A percentile compares a stretch with the other conserved stretches of the same genome.
These are phyloP conservation scores for Penicillium cinerascens DNA, from an alignment of 495 filamentous ascomycete species.

Conservation along the genomic window DNA sequence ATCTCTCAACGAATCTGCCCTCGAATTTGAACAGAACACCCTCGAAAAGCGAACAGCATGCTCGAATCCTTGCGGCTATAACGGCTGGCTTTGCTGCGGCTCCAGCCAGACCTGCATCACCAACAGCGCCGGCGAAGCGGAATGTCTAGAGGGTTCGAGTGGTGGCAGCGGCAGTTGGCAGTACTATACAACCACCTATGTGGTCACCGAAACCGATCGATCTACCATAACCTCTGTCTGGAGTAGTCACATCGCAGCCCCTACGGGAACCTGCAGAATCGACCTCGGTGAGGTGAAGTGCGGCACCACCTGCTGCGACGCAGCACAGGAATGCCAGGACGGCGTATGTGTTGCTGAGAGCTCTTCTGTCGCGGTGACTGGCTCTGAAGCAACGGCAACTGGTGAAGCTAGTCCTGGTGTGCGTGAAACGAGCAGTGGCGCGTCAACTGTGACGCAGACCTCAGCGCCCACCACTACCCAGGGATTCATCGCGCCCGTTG, in stretches of 20 bases:
- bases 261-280: conserved; percentile 52
- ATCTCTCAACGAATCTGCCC: conserved; percentile 11
- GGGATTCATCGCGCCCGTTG: conserved; percentile 54
- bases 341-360: conserved; percentile 39
- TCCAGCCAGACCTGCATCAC: conserved; percentile 60
- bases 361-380: conserved; percentile 37
- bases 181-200: conserved; percentile 68
- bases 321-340: conserved; percentile 61
- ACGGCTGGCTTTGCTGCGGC: conserved; percentile 65
- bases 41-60: conserved; percentile 56
- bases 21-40: conserved; percentile 7
- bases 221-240: conserved; percentile 64
- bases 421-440: conserved; percentile 65
- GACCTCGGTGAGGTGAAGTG: conserved; percentile 63
- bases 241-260: conserved; percentile 47
- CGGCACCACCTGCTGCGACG: conserved; percentile 70
- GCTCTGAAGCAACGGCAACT: conserved; percentile 13
- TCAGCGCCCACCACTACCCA: conserved; percentile 55
- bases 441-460: conserved; percentile 52
- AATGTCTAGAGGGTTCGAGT: conserved; percentile 41
- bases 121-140: conserved; percentile 51
- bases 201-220: conserved; percentile 59
- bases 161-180: conserved; percentile 29
- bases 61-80: conserved; percentile 63
- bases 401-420: conserved; percentile 51